Evolutionary conservation across 2,329 filamentous ascomycete species (phyloP).

Genomic region (Arthrobotrys conoides): DNA sequence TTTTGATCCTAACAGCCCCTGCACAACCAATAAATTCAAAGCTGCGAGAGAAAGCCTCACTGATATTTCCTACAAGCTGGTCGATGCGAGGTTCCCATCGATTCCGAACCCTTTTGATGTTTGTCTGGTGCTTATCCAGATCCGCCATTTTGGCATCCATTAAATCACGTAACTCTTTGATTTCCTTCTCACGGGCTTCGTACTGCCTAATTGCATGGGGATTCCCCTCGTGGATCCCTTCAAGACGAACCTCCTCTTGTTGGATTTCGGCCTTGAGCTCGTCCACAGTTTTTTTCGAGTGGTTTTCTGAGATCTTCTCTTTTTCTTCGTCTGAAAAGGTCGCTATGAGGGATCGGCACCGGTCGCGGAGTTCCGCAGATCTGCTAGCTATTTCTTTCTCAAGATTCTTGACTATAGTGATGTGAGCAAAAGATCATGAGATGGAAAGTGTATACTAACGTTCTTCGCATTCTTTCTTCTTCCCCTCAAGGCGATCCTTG

Average conservation of each 20-base stretch:
- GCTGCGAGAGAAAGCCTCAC: constrained; percentile 90
- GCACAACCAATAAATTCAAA: constrained; percentile 95
- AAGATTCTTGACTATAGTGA: constrained; percentile 9
- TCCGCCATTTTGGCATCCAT: constrained; percentile 72
- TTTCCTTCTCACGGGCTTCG: constrained; percentile 79
- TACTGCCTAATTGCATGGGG: constrained; percentile 82
- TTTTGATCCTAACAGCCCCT: constrained; percentile 88
- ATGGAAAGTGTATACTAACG: constrained; percentile 56
- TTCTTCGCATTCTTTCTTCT: constrained; percentile 60
- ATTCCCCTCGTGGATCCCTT: constrained; percentile 84
- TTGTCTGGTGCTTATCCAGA: constrained; percentile 72
- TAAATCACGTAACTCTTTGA: constrained; percentile 76
- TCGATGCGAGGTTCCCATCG: constrained; percentile 90
- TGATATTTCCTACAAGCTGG: constrained; percentile 82
- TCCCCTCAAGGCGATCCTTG: constrained; percentile 60
- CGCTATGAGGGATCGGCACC: constrained; percentile 38
- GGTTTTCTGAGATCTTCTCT: constrained; percentile 68
- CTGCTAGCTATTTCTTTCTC: constrained; percentile 11
- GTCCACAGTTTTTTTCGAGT: constrained; percentile 72
- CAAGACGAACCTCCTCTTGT: constrained; percentile 80
- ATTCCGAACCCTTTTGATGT: constrained; percentile 77
- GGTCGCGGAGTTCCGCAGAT: constrained; percentile 10
- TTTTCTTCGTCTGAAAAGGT: constrained; percentile 56
- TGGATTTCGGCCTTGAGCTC: constrained; percentile 81
- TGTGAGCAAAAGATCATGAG: constrained; percentile 3